Evolutionary conservation across 495 filamentous ascomycete species (phyloP).

Genomic region (Penicillium herquei): DNA sequence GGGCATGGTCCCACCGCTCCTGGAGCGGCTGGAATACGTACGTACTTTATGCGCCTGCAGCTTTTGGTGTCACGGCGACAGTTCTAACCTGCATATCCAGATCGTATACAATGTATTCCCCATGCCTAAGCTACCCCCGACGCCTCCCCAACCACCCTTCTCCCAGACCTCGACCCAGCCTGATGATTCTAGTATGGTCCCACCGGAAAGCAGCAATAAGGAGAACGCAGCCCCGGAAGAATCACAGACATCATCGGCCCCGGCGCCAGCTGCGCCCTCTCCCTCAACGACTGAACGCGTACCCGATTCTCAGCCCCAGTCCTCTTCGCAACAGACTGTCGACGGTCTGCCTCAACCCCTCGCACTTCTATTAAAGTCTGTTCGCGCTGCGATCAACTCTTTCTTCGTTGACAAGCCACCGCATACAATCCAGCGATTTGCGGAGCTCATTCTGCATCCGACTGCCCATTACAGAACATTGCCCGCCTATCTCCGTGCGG

Average conservation of each 20-base stretch:
- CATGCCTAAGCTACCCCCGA: conserved; percentile 40
- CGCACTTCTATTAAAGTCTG: conserved; percentile 59
- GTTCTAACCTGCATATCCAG: conserved; percentile 26
- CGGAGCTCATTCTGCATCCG: conserved; percentile 83
- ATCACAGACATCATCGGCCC: conserved; percentile 29
- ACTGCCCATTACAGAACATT: conserved; percentile 76
- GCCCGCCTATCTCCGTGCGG: conserved; percentile 80
- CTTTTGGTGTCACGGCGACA: not conserved
- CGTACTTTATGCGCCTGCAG: conserved; percentile 8
- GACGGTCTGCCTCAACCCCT: conserved; percentile 62
- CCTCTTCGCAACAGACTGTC: conserved; percentile 36
- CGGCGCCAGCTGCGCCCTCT: conserved; percentile 22
- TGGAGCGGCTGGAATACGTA: conserved; percentile 55
- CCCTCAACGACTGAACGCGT: conserved; percentile 46
- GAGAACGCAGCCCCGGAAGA: conserved; percentile 49
- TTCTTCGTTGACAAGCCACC: conserved; percentile 76
- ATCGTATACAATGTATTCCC: conserved; percentile 55
- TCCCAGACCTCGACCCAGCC: conserved; percentile 32
- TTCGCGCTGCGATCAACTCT: conserved; percentile 62
- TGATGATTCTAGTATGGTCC: conserved; percentile 31
- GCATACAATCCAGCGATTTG: conserved; percentile 87
- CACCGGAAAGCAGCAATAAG: conserved; percentile 45
- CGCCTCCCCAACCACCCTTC: conserved; percentile 25
- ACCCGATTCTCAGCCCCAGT: conserved; percentile 48
- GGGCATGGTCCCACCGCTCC: conserved; percentile 47